Conservation (phyloP, 257 asterid genomes). For the Schizonepeta tenuifolia region DNA sequence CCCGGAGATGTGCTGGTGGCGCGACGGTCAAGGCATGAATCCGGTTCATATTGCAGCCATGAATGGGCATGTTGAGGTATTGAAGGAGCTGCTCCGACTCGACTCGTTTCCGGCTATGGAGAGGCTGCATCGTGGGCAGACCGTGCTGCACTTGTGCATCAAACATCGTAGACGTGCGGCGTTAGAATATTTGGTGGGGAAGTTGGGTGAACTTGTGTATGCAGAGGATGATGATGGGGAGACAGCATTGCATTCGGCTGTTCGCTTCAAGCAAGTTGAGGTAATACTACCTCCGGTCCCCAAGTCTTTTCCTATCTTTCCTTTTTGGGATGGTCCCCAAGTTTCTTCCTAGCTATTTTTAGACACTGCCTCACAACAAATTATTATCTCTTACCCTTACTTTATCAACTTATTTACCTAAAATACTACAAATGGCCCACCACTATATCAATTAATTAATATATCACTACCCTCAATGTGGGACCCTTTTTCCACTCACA, state of each 20-base stretch:
- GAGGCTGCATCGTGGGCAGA: neutral
- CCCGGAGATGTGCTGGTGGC: neutral
- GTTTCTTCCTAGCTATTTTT: no score
- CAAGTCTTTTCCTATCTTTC: no score
- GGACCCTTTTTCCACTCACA: no score
- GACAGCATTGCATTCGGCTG: neutral
- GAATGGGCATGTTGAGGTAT: neutral
- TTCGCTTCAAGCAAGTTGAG: neutral
- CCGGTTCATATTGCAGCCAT: neutral
- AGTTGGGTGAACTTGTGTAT: neutral
- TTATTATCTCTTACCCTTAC: no score
- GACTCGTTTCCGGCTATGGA: neutral
- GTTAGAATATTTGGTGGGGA: neutral
- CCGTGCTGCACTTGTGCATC: neutral
- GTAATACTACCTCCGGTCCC: no score
- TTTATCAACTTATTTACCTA: no score
- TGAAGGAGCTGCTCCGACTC: neutral
- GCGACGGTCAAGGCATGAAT: neutral
- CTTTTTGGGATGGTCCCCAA: no score
- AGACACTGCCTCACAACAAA: no score
- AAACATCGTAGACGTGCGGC: neutral
- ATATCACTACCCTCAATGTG: no score
- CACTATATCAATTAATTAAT: no score
- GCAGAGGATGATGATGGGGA: conserved; percentile 8
- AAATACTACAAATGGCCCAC: no score